phyloP scores from a whole-genome alignment of 257 asterid genomes.

The Jaltomata sinuosa region DNA sequence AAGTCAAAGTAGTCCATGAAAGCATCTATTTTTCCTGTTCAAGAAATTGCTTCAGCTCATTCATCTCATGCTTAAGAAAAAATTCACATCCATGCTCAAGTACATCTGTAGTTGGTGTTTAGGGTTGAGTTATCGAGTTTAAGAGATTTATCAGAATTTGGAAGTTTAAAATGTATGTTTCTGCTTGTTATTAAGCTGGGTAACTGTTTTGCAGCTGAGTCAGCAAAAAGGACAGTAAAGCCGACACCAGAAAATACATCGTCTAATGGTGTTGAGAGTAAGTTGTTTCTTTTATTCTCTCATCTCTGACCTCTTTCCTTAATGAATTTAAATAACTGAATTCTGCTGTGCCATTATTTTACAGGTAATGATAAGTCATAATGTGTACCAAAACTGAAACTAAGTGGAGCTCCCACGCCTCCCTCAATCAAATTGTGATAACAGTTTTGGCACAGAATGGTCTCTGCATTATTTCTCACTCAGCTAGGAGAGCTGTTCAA shows the following conservation, averaged over 20 bases:
- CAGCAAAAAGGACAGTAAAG: conserved; percentile 29
- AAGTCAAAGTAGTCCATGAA: too few relatives aligned
- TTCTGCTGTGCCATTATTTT: conserved; percentile 1
- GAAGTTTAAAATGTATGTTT: too few relatives aligned
- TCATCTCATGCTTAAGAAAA: too few relatives aligned
- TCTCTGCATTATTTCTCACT: neutral
- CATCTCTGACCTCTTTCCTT: neutral
- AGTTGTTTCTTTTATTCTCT: neutral
- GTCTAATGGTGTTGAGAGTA: conserved; percentile 32
- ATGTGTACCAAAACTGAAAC: neutral
- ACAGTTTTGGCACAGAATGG: neutral
- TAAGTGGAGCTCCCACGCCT: neutral
- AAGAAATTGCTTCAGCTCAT: too few relatives aligned
- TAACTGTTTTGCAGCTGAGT: conserved; percentile 38
- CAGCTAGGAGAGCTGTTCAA: neutral
- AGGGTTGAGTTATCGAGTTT: too few relatives aligned
- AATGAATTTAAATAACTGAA: neutral
- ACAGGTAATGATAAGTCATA: conserved; percentile 40
- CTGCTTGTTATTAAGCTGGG: too few relatives aligned
- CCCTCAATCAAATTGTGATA: neutral
- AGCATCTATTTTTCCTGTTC: too few relatives aligned
- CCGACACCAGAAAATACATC: conserved; percentile 30
- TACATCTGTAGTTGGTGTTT: too few relatives aligned
- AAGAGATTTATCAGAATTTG: too few relatives aligned
- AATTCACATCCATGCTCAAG: too few relatives aligned